These are phyloP conservation scores for Amanita thiersii DNA, from an alignment of 768 basidiomycete genomes.

Conservation along the genomic window DNA sequence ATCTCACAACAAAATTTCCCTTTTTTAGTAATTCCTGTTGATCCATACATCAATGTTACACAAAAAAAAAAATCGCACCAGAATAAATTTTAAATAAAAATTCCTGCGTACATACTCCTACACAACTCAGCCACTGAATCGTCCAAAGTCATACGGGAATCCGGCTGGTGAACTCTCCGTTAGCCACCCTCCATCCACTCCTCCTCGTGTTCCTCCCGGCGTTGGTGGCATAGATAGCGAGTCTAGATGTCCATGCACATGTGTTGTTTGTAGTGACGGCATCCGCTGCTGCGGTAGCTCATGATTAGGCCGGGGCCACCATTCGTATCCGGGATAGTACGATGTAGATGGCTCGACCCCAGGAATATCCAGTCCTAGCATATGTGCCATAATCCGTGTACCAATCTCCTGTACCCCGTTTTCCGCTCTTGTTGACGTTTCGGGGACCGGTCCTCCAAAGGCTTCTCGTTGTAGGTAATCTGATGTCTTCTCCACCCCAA, in stretches of 20 bases:
- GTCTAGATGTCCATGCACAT: conserved; percentile 1
- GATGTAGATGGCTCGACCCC: conserved; percentile 55
- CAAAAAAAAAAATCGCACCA: not conserved
- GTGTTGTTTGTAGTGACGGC: conserved; percentile 12
- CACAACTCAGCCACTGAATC: conserved; percentile 12
- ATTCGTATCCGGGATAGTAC: conserved; percentile 51
- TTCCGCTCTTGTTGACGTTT: conserved; percentile 19
- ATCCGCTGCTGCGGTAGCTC: conserved; percentile 14
- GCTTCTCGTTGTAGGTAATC: conserved; percentile 36
- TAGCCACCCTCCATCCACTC: conserved; percentile 3
- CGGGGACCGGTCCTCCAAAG: conserved; percentile 18
- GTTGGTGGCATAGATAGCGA: conserved; percentile 4
- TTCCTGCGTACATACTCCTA: too few species aligned
- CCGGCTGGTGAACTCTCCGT: not conserved
- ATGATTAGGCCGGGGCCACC: conserved; percentile 48
- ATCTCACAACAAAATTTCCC: not conserved
- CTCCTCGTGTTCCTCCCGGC: not conserved
- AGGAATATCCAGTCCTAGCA: conserved; percentile 60
- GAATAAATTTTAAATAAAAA: too few species aligned
- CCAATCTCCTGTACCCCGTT: conserved; percentile 56
- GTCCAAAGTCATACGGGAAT: conserved; percentile 14
- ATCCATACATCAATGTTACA: not conserved
- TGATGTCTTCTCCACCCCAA: conserved; percentile 44
- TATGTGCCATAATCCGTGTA: conserved; percentile 63
- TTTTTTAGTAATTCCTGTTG: not conserved